Evolutionary conservation across 2,329 filamentous ascomycete genomes (phyloP).

Genomic region (Elsinoe fawcettii): DNA sequence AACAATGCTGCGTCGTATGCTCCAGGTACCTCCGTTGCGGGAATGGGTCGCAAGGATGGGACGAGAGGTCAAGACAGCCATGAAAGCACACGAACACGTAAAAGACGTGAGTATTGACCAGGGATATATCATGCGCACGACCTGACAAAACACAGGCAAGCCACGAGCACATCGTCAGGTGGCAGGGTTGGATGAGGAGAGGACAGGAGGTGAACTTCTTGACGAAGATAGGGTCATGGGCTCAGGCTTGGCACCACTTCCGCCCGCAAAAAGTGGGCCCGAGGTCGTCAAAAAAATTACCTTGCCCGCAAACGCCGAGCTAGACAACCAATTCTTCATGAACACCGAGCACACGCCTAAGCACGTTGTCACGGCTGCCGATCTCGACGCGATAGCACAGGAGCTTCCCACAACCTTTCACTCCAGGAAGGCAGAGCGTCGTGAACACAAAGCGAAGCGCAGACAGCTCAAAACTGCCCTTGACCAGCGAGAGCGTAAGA

Average conservation of each 20-base stretch:
- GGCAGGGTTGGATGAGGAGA: neutral
- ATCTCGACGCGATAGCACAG: neutral
- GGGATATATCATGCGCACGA: too few species aligned
- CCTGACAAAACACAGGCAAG: too few species aligned
- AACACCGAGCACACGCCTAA: neutral
- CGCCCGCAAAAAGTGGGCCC: constrained; percentile 4
- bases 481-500: neutral
- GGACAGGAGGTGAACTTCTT: neutral
- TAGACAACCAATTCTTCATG: neutral
- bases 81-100: too few species aligned
- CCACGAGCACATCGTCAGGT: neutral
- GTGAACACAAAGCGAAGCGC: neutral
- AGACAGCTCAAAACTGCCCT: neutral
- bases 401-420: too few species aligned
- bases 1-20: neutral
- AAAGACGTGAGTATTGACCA: too few species aligned
- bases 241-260: neutral
- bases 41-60: too few species aligned
- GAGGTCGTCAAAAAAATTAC: constrained; percentile 5
- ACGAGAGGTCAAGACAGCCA: too few species aligned
- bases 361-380: neutral
- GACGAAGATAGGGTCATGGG: neutral
- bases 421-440: neutral
- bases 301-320: neutral
- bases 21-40: too few species aligned